Percentiles rank a stretch among this genome's conserved stretches.
These are phyloP conservation scores for Mucor piriformis DNA, from an alignment of 371 early-diverging fungal species.

Conservation along the genomic window DNA sequence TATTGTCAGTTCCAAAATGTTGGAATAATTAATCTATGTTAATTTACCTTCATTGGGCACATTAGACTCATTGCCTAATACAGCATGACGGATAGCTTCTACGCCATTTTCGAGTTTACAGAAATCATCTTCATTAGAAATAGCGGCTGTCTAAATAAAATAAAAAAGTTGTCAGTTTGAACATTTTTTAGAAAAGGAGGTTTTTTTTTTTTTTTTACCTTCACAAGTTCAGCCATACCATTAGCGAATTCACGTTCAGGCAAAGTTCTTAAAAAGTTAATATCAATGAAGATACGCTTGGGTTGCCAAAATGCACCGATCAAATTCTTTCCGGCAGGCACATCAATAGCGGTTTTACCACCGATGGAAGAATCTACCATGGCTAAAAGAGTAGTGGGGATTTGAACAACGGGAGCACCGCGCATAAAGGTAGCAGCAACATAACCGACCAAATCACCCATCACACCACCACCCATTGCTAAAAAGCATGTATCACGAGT, in stretches of 20 bases:
- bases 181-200: not conserved
- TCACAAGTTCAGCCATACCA: conserved; percentile 98
- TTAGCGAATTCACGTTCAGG: conserved; percentile 94
- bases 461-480: conserved; percentile 97
- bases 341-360: conserved; percentile 97
- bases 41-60: conserved; percentile 60
- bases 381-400: conserved; percentile 95
- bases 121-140: conserved; percentile 90
- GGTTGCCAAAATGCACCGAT: conserved; percentile 98
- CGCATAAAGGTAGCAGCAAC: conserved; percentile 98
- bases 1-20: too few relatives aligned
- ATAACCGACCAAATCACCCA: conserved; percentile 95
- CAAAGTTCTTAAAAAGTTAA: conserved; percentile 83
- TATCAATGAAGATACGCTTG: conserved; percentile 89
- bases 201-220: conserved; percentile 48
- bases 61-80: conserved; percentile 55
- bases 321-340: conserved; percentile 94
- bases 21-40: too few relatives aligned
- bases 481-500: conserved; percentile 94
- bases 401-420: conserved; percentile 90
- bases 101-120: conserved; percentile 84
- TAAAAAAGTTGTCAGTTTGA: not conserved
- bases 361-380: conserved; percentile 99
- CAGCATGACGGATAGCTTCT: conserved; percentile 76
- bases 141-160: conserved; percentile 79